These are phyloP conservation scores for Kluyveromyces marxianus DNA, from an alignment of 1,139 yeast genomes.

Conservation along the genomic window DNA sequence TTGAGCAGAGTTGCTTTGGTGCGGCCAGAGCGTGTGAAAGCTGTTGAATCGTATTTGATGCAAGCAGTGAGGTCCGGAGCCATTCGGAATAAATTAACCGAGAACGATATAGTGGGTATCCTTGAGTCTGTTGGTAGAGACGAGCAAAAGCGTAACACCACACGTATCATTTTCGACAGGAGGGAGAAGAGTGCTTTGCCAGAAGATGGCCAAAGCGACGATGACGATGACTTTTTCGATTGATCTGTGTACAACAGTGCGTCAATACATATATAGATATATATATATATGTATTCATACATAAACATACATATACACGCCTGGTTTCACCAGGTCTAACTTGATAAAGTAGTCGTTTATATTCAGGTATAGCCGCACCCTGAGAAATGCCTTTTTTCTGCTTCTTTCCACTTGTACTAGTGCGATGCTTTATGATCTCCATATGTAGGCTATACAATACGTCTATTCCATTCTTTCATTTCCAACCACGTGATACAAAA, in stretches of 20 bases:
- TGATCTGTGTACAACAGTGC: neutral
- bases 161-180: slow-evolving; percentile 53
- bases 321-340: no score
- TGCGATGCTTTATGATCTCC: no score
- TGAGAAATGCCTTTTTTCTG: no score
- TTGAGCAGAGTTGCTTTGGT: slow-evolving; percentile 82
- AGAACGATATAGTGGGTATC: slow-evolving; percentile 73
- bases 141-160: slow-evolving; percentile 51
- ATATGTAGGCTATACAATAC: no score
- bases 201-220: slow-evolving; percentile 26
- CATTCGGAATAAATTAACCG: slow-evolving; percentile 61
- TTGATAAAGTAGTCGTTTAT: no score
- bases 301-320: no score
- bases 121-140: slow-evolving; percentile 79
- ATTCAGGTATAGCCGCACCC: no score
- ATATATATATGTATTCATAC: no score
- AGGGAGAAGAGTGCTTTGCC: slow-evolving; percentile 32
- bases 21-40: slow-evolving; percentile 81
- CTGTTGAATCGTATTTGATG: slow-evolving; percentile 77
- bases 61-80: slow-evolving; percentile 76
- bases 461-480: no score
- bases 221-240: slow-evolving; percentile 38
- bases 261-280: no score
- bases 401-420: no score
- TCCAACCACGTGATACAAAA: no score